phyloP scores from a whole-genome alignment of 352 stramenopile species.

The Peronospora farinosa region DNA sequence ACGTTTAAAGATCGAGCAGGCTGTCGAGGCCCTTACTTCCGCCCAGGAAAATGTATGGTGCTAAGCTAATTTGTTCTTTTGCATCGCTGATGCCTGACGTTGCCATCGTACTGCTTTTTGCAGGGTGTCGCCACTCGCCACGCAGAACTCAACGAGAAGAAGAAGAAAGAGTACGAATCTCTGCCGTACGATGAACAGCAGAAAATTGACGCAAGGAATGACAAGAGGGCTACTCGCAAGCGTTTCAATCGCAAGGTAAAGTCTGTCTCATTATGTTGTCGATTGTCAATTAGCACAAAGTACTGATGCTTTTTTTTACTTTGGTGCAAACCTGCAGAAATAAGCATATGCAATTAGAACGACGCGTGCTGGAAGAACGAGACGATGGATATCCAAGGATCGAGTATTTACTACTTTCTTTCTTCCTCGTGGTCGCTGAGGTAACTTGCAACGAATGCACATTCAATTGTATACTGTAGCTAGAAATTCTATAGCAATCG shows the following conservation, averaged over 20 bases:
- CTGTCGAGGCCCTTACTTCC: conserved; percentile 31
- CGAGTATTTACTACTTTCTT: neutral
- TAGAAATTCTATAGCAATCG: too few relatives aligned
- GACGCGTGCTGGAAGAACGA: neutral
- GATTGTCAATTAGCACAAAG: neutral
- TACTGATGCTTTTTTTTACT: conserved; percentile 4
- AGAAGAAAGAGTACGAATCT: conserved; percentile 68
- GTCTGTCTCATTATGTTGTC: neutral
- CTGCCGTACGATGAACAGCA: conserved; percentile 81
- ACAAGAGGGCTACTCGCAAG: conserved; percentile 69
- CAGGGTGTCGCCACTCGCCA: conserved; percentile 47
- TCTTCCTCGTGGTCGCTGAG: too few relatives aligned
- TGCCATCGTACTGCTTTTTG: neutral
- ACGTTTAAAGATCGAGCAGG: conserved; percentile 56
- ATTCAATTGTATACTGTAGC: too few relatives aligned
- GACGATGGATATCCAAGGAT: neutral
- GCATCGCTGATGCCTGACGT: neutral
- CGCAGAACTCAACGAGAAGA: conserved; percentile 65
- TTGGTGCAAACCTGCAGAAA: conserved; percentile 14
- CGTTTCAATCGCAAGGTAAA: conserved; percentile 56
- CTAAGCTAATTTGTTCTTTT: neutral
- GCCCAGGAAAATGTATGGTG: conserved; percentile 28
- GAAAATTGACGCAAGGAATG: conserved; percentile 62
- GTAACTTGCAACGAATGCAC: too few relatives aligned
- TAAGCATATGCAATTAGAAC: conserved; percentile 5